Evolutionary conservation across 2,329 filamentous ascomycete genomes (phyloP).

Genomic region (Proliferodiscus dingleyae): DNA sequence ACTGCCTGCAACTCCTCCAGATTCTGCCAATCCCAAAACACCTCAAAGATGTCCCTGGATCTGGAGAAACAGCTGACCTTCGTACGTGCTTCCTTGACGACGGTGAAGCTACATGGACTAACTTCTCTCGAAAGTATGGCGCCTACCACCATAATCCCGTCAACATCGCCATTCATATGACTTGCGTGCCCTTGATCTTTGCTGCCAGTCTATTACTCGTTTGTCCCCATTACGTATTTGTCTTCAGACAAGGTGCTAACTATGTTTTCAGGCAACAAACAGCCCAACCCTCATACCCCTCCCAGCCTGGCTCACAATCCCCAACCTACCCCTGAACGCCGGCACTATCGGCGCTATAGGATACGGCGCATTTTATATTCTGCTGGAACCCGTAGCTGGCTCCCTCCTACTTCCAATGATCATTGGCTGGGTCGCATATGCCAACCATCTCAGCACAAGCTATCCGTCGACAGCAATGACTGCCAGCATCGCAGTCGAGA

Average conservation of each 20-base stretch:
- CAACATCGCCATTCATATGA: slow-evolving; percentile 75
- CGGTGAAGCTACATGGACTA: slow-evolving; percentile 6
- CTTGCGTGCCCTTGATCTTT: slow-evolving; percentile 72
- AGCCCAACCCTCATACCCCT: slow-evolving; percentile 58
- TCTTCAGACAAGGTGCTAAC: slow-evolving; percentile 19
- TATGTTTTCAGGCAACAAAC: slow-evolving; percentile 52
- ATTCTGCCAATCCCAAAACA: slow-evolving; percentile 5
- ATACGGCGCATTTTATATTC: slow-evolving; percentile 77
- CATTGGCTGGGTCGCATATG: slow-evolving; percentile 66
- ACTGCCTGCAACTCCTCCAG: slow-evolving; percentile 4
- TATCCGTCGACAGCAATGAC: slow-evolving; percentile 46
- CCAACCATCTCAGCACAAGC: slow-evolving; percentile 62
- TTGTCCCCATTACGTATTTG: slow-evolving; percentile 31
- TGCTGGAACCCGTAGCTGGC: slow-evolving; percentile 92
- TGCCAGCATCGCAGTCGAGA: slow-evolving; percentile 60
- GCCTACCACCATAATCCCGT: slow-evolving; percentile 75
- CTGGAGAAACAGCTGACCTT: slow-evolving; percentile 79
- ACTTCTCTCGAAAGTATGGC: slow-evolving; percentile 58
- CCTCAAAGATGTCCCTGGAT: slow-evolving; percentile 59
- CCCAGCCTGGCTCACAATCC: slow-evolving; percentile 62
- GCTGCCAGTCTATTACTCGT: slow-evolving; percentile 69
- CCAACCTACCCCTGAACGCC: slow-evolving; percentile 62
- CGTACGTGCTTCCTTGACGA: slow-evolving; percentile 47
- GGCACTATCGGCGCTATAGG: slow-evolving; percentile 59
- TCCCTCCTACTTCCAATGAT: slow-evolving; percentile 71